Evolutionary conservation across 163 green algal species (phyloP).

Genomic region (Scenedesmus sp.): DNA sequence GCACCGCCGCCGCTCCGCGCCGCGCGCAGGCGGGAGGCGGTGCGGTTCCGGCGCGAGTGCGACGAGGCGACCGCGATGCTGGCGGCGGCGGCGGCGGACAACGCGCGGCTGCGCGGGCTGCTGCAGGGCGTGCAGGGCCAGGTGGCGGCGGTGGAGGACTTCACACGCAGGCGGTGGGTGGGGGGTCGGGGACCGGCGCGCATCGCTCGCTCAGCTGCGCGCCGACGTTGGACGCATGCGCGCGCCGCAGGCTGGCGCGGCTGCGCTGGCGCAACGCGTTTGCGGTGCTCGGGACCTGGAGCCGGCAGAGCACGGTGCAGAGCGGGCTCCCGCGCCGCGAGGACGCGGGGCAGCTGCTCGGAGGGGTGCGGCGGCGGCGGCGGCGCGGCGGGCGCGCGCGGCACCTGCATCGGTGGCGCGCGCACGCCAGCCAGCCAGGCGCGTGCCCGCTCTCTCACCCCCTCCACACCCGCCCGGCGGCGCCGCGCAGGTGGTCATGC

Average conservation of each 20-base stretch:
- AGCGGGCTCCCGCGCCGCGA: conserved; percentile 5
- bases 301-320: conserved; percentile 34
- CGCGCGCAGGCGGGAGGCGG: conserved; percentile 29
- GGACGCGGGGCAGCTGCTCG: conserved; percentile 16
- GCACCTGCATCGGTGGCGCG: not conserved
- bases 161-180: conserved; percentile 26
- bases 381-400: too few species aligned
- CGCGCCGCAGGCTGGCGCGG: conserved; percentile 45
- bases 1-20: not conserved
- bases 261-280: conserved; percentile 63
- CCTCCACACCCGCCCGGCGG: too few species aligned
- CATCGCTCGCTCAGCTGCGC: not conserved
- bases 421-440: not conserved
- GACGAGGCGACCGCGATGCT: conserved; percentile 11
- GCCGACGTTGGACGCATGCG: not conserved
- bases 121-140: conserved; percentile 15
- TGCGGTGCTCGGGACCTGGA: conserved; percentile 54
- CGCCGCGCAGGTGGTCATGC: conserved; percentile 41
- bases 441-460: too few species aligned
- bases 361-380: too few species aligned
- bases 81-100: not conserved
- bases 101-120: conserved; percentile 1
- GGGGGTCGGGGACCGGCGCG: too few species aligned
- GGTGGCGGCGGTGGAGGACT: conserved; percentile 27
- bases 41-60: conserved; percentile 32